These are phyloP conservation scores for Stephanodiscus triporus DNA, from an alignment of 108 stramenopile species.

Conservation along the genomic window DNA sequence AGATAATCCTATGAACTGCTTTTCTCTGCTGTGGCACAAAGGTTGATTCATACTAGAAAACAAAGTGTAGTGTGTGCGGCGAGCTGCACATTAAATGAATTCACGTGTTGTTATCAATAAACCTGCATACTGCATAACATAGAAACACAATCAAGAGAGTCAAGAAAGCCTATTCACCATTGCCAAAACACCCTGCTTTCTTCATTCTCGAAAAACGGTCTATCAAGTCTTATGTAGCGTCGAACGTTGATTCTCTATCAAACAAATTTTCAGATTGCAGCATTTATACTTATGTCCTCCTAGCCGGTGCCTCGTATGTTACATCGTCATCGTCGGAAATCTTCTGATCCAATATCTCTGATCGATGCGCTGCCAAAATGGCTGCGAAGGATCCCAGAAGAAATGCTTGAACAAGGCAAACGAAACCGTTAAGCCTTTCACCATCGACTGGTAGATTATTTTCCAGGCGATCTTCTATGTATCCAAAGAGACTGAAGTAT, in stretches of 20 bases:
- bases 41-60: too few species aligned
- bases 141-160: not conserved
- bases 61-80: too few species aligned
- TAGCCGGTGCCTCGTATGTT: constrained; percentile 51
- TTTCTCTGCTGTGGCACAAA: too few species aligned
- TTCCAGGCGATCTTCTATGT: constrained; percentile 61
- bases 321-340: constrained; percentile 25
- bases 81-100: constrained; percentile 10
- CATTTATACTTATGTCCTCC: constrained; percentile 58
- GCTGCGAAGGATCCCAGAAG: constrained; percentile 82
- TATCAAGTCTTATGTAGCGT: not conserved
- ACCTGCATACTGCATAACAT: constrained; percentile 1
- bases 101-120: not conserved
- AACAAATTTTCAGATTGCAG: constrained; percentile 45
- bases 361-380: constrained; percentile 78
- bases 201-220: not conserved
- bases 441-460: constrained; percentile 54
- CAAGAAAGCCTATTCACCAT: not conserved
- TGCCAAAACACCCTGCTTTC: not conserved
- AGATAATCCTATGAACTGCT: too few species aligned
- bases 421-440: constrained; percentile 66
- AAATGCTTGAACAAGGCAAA: constrained; percentile 67
- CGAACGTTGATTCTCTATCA: not conserved
- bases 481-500: constrained; percentile 60
- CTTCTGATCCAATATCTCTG: constrained; percentile 79